Base-by-base conservation (phyloP, 768 basidiomycete genomes). In the Pulveroboletus ravenelii region DNA sequence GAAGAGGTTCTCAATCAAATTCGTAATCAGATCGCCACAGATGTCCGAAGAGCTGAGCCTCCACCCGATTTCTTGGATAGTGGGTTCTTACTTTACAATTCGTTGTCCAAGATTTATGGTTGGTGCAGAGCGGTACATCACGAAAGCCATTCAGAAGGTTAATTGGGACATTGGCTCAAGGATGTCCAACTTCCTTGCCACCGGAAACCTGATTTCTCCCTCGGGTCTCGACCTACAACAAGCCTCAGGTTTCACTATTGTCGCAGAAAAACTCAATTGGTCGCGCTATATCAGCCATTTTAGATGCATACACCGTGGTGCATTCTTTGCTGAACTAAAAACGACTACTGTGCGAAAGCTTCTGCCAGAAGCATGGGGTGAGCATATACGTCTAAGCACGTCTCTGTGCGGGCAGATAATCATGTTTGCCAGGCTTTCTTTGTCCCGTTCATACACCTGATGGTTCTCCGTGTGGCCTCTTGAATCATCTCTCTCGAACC, bases 371-470 rank as follows among this genome's bases (percentile, higher is more conserved):
- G 89, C 95, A 31, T 99, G 96, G 96, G 96, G 93, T 92, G 64
- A 56, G 76, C 64, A 14, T 5, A 39, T 48, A 23, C 23, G 30
- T 27, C 27, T 18, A 41, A 45, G 30, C 18, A 29, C 5, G 5
- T 17, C 5, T 31, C 38, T 35, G 18, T 17, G 53, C 43, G 34
- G 39, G 48, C 56, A 57, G 18, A 61, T 25, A 41, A 47, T 50
- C 20, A 36, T 31, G 34, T 18, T 41, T 4, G 38, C 25, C 50
- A 93, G 92, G 94, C 44, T 99, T 99, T 75, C 72, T 99, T 9
- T 99, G 96, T 63, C 96, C 96, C 18, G 96, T 99, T 15, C 96
- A 99, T 65, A 99, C 96, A 1, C 96, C 96, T 17, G 96, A 99
- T 76, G 96, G 96, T 58, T 80, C 93, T 12, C 96, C 96, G 10